Evolutionary conservation across 2,329 filamentous ascomycete species (phyloP).

Genomic region (Aschersonia sp.): DNA sequence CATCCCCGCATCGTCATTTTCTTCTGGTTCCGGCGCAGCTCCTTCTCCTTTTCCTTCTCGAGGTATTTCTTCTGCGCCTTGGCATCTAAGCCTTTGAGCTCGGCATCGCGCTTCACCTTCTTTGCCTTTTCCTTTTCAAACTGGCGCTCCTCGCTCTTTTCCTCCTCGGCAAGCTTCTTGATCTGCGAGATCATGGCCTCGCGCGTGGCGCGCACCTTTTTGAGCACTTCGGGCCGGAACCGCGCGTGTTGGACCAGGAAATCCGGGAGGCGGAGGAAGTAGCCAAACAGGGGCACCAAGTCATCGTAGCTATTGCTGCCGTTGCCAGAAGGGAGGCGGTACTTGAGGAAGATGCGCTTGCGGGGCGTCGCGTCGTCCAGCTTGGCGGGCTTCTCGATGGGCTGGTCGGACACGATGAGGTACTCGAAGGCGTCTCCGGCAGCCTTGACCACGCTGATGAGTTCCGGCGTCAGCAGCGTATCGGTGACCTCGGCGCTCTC

Average conservation of each 20-base stretch:
- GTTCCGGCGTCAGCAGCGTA: constrained; percentile 69
- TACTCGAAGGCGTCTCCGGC: constrained; percentile 73
- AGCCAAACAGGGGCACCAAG: constrained; percentile 61
- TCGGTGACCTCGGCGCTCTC: constrained; percentile 94
- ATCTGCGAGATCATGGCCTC: constrained; percentile 71
- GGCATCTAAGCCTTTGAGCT: constrained; percentile 61
- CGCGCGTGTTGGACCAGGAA: constrained; percentile 59
- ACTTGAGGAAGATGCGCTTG: constrained; percentile 76
- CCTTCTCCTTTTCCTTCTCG: constrained; percentile 67
- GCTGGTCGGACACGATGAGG: constrained; percentile 80
- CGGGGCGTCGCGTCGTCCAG: constrained; percentile 70
- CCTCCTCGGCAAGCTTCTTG: constrained; percentile 63
- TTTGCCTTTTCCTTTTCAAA: constrained; percentile 59
- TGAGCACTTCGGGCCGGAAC: constrained; percentile 81
- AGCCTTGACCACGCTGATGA: constrained; percentile 62
- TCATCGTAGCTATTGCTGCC: constrained; percentile 43
- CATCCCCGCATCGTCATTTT: constrained; percentile 38
- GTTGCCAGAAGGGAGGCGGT: constrained; percentile 49
- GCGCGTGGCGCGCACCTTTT: constrained; percentile 67
- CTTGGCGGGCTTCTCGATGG: constrained; percentile 68
- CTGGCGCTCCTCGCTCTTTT: constrained; percentile 65
- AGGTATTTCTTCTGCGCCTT: constrained; percentile 79
- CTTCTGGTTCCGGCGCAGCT: constrained; percentile 40
- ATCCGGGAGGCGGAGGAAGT: constrained; percentile 78
- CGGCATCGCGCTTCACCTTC: constrained; percentile 80